Evolutionary conservation across 2,329 filamentous ascomycete genomes (phyloP), one percentile per base, ranked within the genome.

Genomic region (Fusarium circinatum): DNA sequence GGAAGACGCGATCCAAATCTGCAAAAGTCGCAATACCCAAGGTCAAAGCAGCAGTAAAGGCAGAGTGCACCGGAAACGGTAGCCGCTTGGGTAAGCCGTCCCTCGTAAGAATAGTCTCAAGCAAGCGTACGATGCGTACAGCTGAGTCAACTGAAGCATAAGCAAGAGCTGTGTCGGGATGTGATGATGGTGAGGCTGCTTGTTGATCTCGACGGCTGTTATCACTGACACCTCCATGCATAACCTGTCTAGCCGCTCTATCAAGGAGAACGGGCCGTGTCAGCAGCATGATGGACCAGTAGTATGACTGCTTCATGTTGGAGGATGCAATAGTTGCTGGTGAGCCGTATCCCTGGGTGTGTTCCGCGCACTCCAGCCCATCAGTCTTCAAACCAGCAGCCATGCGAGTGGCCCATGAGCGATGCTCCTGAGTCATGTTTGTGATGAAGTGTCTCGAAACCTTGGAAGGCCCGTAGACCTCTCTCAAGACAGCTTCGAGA

Each of bases 381-480:
- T 58, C 41, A 1, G 41, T 1, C 8, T 58, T 22, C 0, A 48
- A 3, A 0, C 55, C 41, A 1, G 4, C 10, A 36, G 32, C 7
- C 55, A 58, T 48, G 7, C 55, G 55, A 3, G 17, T 28, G 5
- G 55, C 55, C 55, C 55, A 48, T n/a, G 20, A 38, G 24, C 55
- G 41, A 48, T 58, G 55, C 2, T 58, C 41, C 14, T 58, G 55
- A 13, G 55, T 58, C 55, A 58, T 58, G 15, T 1, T 48, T 8
- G 41, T 10, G 8, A 58, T 58, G 0, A 58, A 58, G 13, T 58
- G n/a, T 8, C 41, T 48, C 6, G 55, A 58, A 2, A 48, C 30
- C 20, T 34, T 38, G 3, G 41, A 47, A 2, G 41, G 20, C 5
- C 41, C 41, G 30, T 58, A 38, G 4, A 58, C 14, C 0, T 6